These are phyloP conservation scores for Phytophthora tubulina DNA, from an alignment of 352 stramenopile genomes.

Conservation along the genomic window DNA sequence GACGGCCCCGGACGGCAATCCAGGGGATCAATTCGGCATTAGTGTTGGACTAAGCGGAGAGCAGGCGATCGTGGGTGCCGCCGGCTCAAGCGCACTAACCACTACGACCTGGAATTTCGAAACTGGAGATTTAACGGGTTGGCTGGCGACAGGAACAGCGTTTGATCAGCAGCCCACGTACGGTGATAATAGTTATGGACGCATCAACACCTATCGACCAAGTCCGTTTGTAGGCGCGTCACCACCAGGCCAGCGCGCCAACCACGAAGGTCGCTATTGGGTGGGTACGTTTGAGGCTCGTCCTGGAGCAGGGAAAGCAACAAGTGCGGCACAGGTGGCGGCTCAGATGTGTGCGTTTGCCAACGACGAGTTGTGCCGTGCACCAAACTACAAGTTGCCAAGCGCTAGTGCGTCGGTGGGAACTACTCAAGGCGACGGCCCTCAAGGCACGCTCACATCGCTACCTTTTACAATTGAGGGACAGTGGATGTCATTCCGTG, in stretches of 20 bases:
- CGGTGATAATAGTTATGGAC: conserved; percentile 94
- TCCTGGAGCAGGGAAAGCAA: conserved; percentile 72
- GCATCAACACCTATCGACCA: conserved; percentile 74
- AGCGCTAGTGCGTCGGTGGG: conserved; percentile 67
- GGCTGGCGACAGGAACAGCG: conserved; percentile 92
- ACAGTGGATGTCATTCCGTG: conserved; percentile 92
- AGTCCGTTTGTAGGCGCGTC: conserved; percentile 34
- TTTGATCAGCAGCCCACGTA: conserved; percentile 96
- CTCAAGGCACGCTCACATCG: conserved; percentile 93
- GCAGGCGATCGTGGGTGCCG: conserved; percentile 79
- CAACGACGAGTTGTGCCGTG: conserved; percentile 70
- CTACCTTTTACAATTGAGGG: conserved; percentile 94
- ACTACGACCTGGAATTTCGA: conserved; percentile 98
- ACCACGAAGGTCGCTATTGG: conserved; percentile 93
- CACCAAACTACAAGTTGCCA: conserved; percentile 83
- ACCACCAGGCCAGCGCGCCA: conserved; percentile 48
- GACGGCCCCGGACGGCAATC: conserved; percentile 72
- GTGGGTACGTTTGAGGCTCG: conserved; percentile 95
- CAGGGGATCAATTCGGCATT: conserved; percentile 79
- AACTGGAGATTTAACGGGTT: conserved; percentile 95
- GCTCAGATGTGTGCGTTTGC: conserved; percentile 73
- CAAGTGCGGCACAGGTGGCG: conserved; percentile 37
- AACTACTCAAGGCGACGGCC: conserved; percentile 89
- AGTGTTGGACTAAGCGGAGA: conserved; percentile 83
- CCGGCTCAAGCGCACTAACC: conserved; percentile 69